phyloP scores from a whole-genome alignment of 306 rosid species.

The Ochetophila trinervis region DNA sequence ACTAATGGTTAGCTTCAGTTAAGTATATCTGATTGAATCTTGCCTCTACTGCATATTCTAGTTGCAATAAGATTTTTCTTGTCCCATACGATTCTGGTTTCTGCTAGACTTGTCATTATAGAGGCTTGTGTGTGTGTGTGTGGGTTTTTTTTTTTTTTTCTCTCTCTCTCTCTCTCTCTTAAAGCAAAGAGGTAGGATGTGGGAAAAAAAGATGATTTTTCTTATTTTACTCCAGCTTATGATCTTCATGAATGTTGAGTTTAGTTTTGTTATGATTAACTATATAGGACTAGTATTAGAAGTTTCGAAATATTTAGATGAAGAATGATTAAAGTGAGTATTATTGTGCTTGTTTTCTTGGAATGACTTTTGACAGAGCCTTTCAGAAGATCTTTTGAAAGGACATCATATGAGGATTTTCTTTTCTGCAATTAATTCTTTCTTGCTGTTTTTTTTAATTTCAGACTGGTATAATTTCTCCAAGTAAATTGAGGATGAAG shows the following conservation, averaged over 20 bases:
- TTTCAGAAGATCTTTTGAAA: constrained; percentile 10
- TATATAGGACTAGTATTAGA: neutral
- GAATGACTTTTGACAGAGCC: neutral
- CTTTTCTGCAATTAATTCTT: neutral
- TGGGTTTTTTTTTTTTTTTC: neutral
- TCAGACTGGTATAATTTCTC: constrained; percentile 92
- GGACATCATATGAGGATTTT: neutral
- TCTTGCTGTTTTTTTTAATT: constrained; percentile 2
- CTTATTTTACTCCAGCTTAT: no score
- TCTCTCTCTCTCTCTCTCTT: no score
- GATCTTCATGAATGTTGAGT: no score
- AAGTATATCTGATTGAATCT: neutral
- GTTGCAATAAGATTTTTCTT: neutral
- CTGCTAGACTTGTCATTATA: neutral
- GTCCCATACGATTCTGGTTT: neutral
- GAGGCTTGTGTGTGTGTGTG: no score
- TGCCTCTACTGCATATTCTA: no score
- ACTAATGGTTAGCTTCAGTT: neutral
- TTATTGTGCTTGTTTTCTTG: constrained; percentile 4
- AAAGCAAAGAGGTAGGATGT: no score
- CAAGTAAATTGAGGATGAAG: constrained; percentile 91
- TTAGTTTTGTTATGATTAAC: no score
- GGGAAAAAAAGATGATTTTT: no score
- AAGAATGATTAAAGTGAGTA: constrained; percentile 15
- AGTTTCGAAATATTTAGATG: neutral